Conservation (phyloP, 495 filamentous ascomycete genomes). For the Penicillium macrosclerotiorum region DNA sequence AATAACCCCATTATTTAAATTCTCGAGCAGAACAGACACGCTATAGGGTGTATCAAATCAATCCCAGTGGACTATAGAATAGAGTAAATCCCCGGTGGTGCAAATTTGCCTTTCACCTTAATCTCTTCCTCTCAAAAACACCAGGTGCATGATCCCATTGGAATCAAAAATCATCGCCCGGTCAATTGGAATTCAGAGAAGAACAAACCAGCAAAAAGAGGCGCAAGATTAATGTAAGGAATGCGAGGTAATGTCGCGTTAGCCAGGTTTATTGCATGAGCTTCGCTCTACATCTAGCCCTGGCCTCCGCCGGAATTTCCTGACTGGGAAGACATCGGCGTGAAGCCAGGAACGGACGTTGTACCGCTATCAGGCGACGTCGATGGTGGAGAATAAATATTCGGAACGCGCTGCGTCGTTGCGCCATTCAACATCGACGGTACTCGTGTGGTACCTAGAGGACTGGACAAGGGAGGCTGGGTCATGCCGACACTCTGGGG, state of each 20-base stretch:
- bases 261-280: no score
- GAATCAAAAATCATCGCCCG: neutral
- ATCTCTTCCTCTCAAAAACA: no score
- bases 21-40: no score
- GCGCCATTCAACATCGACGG: slow-evolving; percentile 9
- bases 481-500: slow-evolving; percentile 16
- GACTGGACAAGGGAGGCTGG: slow-evolving; percentile 14
- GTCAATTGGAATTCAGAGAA: no score
- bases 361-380: slow-evolving; percentile 15
- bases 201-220: neutral
- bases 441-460: slow-evolving; percentile 9
- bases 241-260: no score
- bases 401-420: slow-evolving; percentile 8
- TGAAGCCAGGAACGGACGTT: slow-evolving; percentile 14
- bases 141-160: neutral
- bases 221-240: no score
- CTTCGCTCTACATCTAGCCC: slow-evolving; percentile 1
- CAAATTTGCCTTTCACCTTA: no score
- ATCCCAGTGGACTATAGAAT: no score
- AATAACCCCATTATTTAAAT: no score
- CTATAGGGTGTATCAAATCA: no score
- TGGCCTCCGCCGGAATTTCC: slow-evolving; percentile 2
- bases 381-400: slow-evolving; percentile 18
- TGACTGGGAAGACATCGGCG: slow-evolving; percentile 13
- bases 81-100: neutral